A percentile compares a stretch with the other conserved stretches of the same genome.
These are phyloP conservation scores for Paralagenidium karlingii DNA, from an alignment of 352 stramenopile genomes.

Conservation along the genomic window DNA sequence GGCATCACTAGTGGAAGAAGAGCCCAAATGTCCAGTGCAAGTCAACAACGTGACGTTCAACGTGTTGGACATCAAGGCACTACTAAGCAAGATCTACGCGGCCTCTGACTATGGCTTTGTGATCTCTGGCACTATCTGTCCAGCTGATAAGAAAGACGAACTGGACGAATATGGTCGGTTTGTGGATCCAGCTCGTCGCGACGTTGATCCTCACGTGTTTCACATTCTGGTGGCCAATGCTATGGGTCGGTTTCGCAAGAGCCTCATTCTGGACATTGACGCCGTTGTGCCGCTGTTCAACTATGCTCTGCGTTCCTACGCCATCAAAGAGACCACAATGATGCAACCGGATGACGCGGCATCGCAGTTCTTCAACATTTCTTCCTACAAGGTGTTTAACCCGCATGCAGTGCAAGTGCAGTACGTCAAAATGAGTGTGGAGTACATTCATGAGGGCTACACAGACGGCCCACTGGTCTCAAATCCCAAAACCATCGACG, in stretches of 20 bases:
- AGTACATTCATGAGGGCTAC: no score
- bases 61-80: slow-evolving; percentile 2
- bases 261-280: slow-evolving; percentile 2
- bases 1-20: no score
- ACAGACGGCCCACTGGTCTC: no score
- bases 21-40: slow-evolving; percentile 5
- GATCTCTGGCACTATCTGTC: not conserved
- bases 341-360: no score
- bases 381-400: no score
- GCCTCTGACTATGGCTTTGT: not conserved
- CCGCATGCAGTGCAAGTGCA: no score
- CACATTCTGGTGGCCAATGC: slow-evolving; percentile 3
- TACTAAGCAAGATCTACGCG: slow-evolving; percentile 3
- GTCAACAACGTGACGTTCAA: slow-evolving; percentile 1
- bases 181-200: slow-evolving; percentile 1
- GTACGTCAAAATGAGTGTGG: no score
- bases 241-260: slow-evolving; percentile 1
- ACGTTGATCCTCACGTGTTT: slow-evolving; percentile 2
- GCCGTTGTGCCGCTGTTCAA: slow-evolving; percentile 1
- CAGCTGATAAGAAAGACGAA: slow-evolving; percentile 1
- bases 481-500: no score
- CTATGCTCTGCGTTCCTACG: slow-evolving; percentile 3
- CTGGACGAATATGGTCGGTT: slow-evolving; percentile 1
- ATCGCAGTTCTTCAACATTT: slow-evolving; percentile 25
- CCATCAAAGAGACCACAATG: slow-evolving; percentile 1